phyloP scores from a whole-genome alignment of 306 rosid species.

The Vicia villosa region DNA sequence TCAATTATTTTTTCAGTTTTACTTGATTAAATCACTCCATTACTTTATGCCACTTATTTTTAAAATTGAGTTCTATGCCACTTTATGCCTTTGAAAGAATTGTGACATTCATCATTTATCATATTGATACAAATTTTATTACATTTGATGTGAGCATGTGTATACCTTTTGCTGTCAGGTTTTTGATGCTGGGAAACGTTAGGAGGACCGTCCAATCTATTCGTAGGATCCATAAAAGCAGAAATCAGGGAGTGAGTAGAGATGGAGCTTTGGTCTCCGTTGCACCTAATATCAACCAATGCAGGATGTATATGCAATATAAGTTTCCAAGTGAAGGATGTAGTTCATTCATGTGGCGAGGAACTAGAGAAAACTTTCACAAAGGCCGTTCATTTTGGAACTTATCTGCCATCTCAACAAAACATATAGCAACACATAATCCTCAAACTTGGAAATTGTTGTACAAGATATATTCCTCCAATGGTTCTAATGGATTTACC shows the following conservation, averaged over 20 bases:
- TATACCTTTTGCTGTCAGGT: constrained; percentile 47
- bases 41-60: background rate
- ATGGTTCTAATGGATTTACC: constrained; percentile 43
- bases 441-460: constrained; percentile 69
- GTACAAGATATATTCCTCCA: constrained; percentile 48
- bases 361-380: constrained; percentile 43
- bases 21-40: background rate
- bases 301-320: constrained; percentile 50
- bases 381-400: constrained; percentile 41
- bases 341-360: constrained; percentile 45
- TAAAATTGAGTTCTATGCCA: background rate
- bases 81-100: background rate
- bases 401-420: constrained; percentile 45
- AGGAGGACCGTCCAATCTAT: constrained; percentile 51
- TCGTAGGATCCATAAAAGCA: constrained; percentile 42
- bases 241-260: constrained; percentile 46
- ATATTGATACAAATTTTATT: background rate
- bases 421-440: constrained; percentile 48
- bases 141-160: background rate
- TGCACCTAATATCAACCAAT: constrained; percentile 51
- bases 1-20: background rate
- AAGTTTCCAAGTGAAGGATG: constrained; percentile 47
- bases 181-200: constrained; percentile 61
- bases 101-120: background rate
- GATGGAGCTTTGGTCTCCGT: constrained; percentile 50